These are phyloP conservation scores for Wallacemonas sp. DNA, from an alignment of 208 protist genomes.

Conservation along the genomic window DNA sequence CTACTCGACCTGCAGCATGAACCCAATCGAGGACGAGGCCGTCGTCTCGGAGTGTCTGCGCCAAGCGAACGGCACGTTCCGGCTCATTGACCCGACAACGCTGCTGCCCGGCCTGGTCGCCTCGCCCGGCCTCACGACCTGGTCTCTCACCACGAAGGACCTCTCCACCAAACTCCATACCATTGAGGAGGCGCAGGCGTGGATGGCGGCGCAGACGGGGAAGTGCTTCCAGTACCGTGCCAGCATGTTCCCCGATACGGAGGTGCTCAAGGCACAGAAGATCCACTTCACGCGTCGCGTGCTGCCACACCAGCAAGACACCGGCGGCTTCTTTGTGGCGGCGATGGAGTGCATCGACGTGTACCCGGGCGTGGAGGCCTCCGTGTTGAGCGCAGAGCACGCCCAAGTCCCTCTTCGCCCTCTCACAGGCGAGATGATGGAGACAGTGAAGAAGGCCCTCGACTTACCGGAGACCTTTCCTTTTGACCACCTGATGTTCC, in stretches of 20 bases:
- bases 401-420: slow-evolving; percentile 13
- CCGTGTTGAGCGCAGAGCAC: slow-evolving; percentile 2
- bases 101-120: slow-evolving; percentile 77
- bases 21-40: slow-evolving; percentile 95
- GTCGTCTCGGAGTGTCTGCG: slow-evolving; percentile 87
- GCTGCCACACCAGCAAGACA: slow-evolving; percentile 95
- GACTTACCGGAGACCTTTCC: slow-evolving; percentile 64
- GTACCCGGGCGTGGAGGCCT: slow-evolving; percentile 17
- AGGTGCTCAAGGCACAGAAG: slow-evolving; percentile 53
- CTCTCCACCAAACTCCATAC: slow-evolving; percentile 40
- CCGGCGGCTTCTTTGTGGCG: slow-evolving; percentile 97
- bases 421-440: slow-evolving; percentile 44
- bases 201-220: slow-evolving; percentile 20
- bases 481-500: slow-evolving; percentile 48
- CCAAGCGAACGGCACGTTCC: slow-evolving; percentile 59
- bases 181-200: slow-evolving; percentile 64
- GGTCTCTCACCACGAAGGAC: slow-evolving; percentile 79
- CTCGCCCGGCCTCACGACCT: slow-evolving; percentile 73
- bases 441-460: slow-evolving; percentile 41
- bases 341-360: slow-evolving; percentile 80
- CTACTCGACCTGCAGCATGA: slow-evolving; percentile 96
- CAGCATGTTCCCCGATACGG: slow-evolving; percentile 72
- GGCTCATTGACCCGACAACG: slow-evolving; percentile 78
- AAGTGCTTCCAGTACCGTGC: slow-evolving; percentile 68
- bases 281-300: slow-evolving; percentile 88